A percentile compares a stretch with the other conserved stretches of the same genome.
Evolutionary conservation across 176 grass and related monocot genomes (phyloP).

Genomic region (Raddia distichophylla): DNA sequence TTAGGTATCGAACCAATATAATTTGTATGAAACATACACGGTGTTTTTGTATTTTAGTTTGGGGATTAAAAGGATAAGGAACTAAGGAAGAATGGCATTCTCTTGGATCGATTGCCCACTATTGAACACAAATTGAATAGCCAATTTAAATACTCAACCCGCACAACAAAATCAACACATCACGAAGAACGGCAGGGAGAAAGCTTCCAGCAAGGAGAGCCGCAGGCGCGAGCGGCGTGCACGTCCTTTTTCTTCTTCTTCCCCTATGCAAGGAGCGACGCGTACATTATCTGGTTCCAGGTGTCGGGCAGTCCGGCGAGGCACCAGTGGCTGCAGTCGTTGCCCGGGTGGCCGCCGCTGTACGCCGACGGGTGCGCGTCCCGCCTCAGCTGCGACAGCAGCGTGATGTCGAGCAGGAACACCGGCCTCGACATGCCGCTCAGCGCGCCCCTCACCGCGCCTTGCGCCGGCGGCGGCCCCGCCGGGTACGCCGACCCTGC

Average conservation of each 20-base stretch:
- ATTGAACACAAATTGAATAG: slow-evolving; percentile 10
- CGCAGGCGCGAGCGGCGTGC: no score
- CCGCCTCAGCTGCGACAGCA: slow-evolving; percentile 89
- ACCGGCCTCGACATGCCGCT: slow-evolving; percentile 69
- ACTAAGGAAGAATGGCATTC: no score
- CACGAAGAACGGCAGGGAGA: neutral
- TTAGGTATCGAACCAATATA: no score
- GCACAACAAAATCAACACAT: neutral
- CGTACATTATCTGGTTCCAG: slow-evolving; percentile 95
- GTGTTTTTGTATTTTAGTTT: no score
- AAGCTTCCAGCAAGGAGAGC: neutral
- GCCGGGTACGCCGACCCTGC: slow-evolving; percentile 62
- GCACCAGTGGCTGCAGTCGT: slow-evolving; percentile 99
- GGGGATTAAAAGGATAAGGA: neutral
- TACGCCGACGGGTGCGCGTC: slow-evolving; percentile 82
- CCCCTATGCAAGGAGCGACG: slow-evolving; percentile 44
- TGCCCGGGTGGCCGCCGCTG: slow-evolving; percentile 78
- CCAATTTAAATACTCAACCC: slow-evolving; percentile 7
- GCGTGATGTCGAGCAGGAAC: slow-evolving; percentile 87
- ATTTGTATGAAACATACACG: no score
- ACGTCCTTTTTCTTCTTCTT: no score
- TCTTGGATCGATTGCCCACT: neutral
- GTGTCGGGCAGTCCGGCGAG: slow-evolving; percentile 87
- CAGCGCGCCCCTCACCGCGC: slow-evolving; percentile 58
- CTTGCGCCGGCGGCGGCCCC: slow-evolving; percentile 56